Evolutionary conservation across 2,329 filamentous ascomycete species (phyloP).

Genomic region (Cladosporium phlei): DNA sequence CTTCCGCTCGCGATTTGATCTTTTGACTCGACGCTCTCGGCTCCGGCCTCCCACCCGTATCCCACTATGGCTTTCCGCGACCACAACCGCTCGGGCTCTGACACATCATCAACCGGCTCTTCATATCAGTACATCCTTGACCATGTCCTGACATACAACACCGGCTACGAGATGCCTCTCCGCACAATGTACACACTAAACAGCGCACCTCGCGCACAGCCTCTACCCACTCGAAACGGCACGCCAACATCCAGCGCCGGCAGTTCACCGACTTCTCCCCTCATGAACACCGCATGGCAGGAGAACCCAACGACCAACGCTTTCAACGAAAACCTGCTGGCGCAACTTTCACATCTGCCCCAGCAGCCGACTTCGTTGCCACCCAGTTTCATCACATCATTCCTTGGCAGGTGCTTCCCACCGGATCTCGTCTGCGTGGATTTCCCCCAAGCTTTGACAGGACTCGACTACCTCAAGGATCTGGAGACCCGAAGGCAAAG

Average conservation of each 20-base stretch:
- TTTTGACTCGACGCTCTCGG: background rate
- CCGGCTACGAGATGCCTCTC: slow-evolving; percentile 61
- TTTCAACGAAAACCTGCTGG: slow-evolving; percentile 49
- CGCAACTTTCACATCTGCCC: slow-evolving; percentile 54
- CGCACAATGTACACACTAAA: slow-evolving; percentile 66
- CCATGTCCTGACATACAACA: slow-evolving; percentile 57
- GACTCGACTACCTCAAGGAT: slow-evolving; percentile 62
- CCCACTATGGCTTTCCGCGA: slow-evolving; percentile 13
- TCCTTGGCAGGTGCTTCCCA: slow-evolving; percentile 57
- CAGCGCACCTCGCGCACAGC: slow-evolving; percentile 49
- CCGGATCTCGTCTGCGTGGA: slow-evolving; percentile 54
- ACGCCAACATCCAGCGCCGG: slow-evolving; percentile 32
- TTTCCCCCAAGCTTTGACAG: slow-evolving; percentile 61
- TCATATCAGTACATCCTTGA: slow-evolving; percentile 48
- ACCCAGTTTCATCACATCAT: slow-evolving; percentile 58
- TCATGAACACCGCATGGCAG: slow-evolving; percentile 26
- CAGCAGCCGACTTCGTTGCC: slow-evolving; percentile 59
- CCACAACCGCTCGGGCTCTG: slow-evolving; percentile 24
- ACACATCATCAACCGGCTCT: slow-evolving; percentile 39
- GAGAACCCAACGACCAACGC: slow-evolving; percentile 34
- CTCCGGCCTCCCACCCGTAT: background rate
- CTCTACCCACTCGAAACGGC: slow-evolving; percentile 26
- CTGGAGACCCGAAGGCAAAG: slow-evolving; percentile 56
- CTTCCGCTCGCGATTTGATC: background rate
- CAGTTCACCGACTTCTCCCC: slow-evolving; percentile 35